A percentile compares a stretch with the other conserved stretches of the same genome.
phyloP scores from a whole-genome alignment of 306 rosid species.

The Argentina anserina region DNA sequence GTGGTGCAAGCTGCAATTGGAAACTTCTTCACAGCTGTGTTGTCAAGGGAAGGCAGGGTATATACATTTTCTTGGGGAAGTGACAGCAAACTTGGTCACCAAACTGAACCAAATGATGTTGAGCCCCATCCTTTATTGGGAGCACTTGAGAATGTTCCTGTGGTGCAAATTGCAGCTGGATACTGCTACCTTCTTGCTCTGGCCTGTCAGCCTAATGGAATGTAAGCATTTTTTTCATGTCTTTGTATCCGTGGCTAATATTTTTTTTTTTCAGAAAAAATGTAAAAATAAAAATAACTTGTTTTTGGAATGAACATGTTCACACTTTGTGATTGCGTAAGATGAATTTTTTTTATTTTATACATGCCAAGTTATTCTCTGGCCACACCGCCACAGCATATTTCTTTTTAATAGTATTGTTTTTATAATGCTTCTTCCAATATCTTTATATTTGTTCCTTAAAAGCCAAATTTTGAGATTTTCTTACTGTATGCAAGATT shows the following conservation, averaged over 20 bases:
- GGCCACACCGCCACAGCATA: too few relatives aligned
- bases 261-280: too few relatives aligned
- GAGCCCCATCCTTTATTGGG: slow-evolving; percentile 80
- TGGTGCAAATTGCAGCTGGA: slow-evolving; percentile 97
- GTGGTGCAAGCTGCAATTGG: slow-evolving; percentile 98
- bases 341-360: neutral
- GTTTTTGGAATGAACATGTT: neutral
- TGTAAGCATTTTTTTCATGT: slow-evolving; percentile 52
- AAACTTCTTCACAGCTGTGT: slow-evolving; percentile 82
- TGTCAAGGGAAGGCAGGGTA: slow-evolving; percentile 91
- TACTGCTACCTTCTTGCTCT: slow-evolving; percentile 95
- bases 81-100: slow-evolving; percentile 79
- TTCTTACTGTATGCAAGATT: neutral
- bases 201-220: slow-evolving; percentile 87
- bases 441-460: neutral
- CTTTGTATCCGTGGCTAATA: neutral
- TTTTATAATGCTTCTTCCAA: neutral
- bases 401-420: too few relatives aligned
- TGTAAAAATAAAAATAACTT: neutral
- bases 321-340: neutral
- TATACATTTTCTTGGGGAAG: slow-evolving; percentile 93
- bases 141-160: slow-evolving; percentile 76
- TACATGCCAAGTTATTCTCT: neutral
- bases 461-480: neutral
- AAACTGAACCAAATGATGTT: slow-evolving; percentile 65